Evolutionary conservation across 352 stramenopile species (phyloP).

Genomic region (Ophiocytium majus): DNA sequence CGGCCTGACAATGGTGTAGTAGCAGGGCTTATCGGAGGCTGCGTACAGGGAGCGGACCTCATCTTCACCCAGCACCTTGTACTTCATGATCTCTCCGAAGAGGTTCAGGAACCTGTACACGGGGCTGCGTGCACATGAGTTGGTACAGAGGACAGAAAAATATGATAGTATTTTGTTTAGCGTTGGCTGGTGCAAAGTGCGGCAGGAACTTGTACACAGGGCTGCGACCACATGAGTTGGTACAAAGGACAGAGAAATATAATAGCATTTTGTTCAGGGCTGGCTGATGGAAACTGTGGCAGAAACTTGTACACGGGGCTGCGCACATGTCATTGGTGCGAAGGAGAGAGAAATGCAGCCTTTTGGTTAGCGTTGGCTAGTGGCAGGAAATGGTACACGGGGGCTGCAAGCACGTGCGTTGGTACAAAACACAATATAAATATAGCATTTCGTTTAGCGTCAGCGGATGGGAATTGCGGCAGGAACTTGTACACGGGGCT

Average conservation of each 20-base stretch:
- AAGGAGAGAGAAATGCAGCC: too few species aligned
- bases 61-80: conserved; percentile 67
- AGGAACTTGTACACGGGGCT: conserved; percentile 25
- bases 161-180: too few species aligned
- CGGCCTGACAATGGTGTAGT: conserved; percentile 66
- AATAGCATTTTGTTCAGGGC: too few species aligned
- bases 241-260: background rate
- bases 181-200: too few species aligned
- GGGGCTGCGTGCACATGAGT: conserved; percentile 60
- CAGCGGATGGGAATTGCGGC: too few species aligned
- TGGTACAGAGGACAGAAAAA: too few species aligned
- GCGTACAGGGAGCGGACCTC: conserved; percentile 53
- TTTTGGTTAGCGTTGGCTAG: too few species aligned
- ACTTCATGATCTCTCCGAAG: conserved; percentile 68
- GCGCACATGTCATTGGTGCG: too few species aligned
- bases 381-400: too few species aligned
- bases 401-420: conserved; percentile 61
- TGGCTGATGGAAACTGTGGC: background rate
- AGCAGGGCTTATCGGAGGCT: conserved; percentile 29
- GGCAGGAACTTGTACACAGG: conserved; percentile 24
- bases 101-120: conserved; percentile 68
- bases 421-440: too few species aligned
- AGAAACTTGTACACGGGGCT: too few species aligned
- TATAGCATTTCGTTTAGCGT: too few species aligned
- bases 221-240: background rate